Base-by-base conservation (phyloP, 2,329 filamentous ascomycete genomes). In the Daldinia sp. region DNA sequence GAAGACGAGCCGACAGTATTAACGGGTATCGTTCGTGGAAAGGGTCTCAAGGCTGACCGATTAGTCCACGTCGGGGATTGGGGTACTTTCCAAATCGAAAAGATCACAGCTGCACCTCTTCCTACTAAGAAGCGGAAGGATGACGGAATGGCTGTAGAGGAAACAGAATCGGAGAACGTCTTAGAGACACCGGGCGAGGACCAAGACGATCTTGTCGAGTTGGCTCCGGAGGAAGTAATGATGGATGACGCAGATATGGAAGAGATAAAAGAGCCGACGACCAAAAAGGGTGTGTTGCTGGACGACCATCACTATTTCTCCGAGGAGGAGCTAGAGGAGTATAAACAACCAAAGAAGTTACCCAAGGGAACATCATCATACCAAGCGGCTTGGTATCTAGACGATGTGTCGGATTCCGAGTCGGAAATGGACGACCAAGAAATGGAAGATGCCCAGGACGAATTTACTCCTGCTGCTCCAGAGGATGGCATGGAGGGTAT, bases 241-340 rank as follows among this genome's bases (percentile, higher is more conserved):
- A 95, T 97, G 92, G 77, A 75, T 27, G 76, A 83, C 19, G 78
- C 73, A 7, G 78, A 75, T 10, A 72, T 80, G 3, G 80, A 74
- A 75, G 73, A 79, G 79, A 59, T 83, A 70, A 75, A 81, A 63
- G 69, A 85, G 71, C 82, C 82, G 3, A 79, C 81, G 1, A 82
- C 84, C 41, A 89, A 89, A 74, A 96, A 94, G 78, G 95, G 94
- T 67, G 95, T 99, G 1, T 81, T 99, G 37, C 83, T 99, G 8
- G 95, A 99, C 70, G 94, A 98, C 69, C 94, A 99, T 76, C 94
- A 98, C 75, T 99, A 99, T 77, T 99, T 98, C 74, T 94, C 94
- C 0, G 94, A 98, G 41, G 93, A 95, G 47, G 90, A 95, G 54
- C 81, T 83, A 4, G 82, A 85, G 39, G 82, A 87, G 54, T 80